Evolutionary conservation across 495 filamentous ascomycete genomes (phyloP).

Genomic region (Corynascus novoguineensis): DNA sequence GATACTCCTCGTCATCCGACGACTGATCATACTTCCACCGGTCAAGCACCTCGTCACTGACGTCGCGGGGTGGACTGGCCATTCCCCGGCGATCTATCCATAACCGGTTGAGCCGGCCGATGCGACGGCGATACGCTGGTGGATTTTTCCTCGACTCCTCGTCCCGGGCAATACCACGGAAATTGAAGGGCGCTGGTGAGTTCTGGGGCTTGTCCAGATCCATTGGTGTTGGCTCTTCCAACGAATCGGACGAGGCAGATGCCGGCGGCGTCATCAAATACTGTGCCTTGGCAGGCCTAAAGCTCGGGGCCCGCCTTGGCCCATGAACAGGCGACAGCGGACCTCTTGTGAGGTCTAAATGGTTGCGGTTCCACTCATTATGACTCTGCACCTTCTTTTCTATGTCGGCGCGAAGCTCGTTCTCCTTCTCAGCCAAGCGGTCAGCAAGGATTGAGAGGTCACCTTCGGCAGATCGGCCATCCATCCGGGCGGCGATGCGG

Average conservation of each 20-base stretch:
- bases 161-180: conserved; percentile 32
- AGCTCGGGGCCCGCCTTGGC: conserved; percentile 51
- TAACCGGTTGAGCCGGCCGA: conserved; percentile 72
- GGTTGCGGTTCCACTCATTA: conserved; percentile 77
- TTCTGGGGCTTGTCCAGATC: conserved; percentile 34
- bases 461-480: conserved; percentile 62
- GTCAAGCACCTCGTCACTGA: conserved; percentile 54
- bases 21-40: conserved; percentile 77
- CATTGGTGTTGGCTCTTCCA: conserved; percentile 40
- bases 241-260: conserved; percentile 62
- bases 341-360: conserved; percentile 74
- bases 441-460: conserved; percentile 75
- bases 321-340: conserved; percentile 71
- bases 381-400: conserved; percentile 76
- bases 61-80: conserved; percentile 48
- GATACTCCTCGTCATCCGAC: conserved; percentile 63
- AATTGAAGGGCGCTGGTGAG: conserved; percentile 26
- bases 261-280: conserved; percentile 84
- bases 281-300: conserved; percentile 71
- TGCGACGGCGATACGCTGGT: conserved; percentile 63
- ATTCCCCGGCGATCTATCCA: conserved; percentile 71
- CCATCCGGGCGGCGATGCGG: conserved; percentile 63
- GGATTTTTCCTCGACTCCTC: conserved; percentile 52
- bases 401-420: conserved; percentile 68
- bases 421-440: conserved; percentile 74